Conservation (phyloP, 75 land plant genomes). For the Adiantum capillusveneris region DNA sequence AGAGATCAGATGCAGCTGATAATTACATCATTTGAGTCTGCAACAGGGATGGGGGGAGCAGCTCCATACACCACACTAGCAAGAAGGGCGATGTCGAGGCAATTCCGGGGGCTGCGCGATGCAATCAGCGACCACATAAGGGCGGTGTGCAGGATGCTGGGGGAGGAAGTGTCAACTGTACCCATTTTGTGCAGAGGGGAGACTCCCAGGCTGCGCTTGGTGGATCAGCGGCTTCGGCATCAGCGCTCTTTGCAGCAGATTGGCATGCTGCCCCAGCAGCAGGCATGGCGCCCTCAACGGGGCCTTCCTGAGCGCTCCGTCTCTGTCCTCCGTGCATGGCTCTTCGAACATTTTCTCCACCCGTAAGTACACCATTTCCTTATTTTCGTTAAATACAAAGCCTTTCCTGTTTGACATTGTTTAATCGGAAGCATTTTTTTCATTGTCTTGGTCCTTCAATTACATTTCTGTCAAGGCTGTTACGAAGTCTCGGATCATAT, state of each 20-base stretch:
- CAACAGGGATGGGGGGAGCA: conserved; percentile 68
- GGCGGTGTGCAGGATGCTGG: conserved; percentile 51
- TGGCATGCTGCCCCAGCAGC: conserved; percentile 48
- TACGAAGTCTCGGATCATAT: too few relatives aligned
- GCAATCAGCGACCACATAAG: conserved; percentile 53
- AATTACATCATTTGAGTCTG: conserved; percentile 65
- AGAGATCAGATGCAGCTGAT: conserved; percentile 78
- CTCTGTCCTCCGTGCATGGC: conserved; percentile 82
- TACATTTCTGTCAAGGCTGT: too few relatives aligned
- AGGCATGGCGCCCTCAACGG: conserved; percentile 92
- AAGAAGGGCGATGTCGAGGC: conserved; percentile 82
- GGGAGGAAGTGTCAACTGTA: conserved; percentile 52
- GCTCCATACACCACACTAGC: conserved; percentile 69
- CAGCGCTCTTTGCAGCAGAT: conserved; percentile 81
- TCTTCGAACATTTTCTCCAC: conserved; percentile 95
- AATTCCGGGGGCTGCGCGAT: conserved; percentile 79
- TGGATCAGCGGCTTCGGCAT: conserved; percentile 72
- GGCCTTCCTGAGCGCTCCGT: conserved; percentile 93
- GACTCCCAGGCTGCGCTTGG: conserved; percentile 55
- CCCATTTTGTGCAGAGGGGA: conserved; percentile 57
- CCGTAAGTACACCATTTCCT: conserved; percentile 80
- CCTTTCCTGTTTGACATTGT: too few relatives aligned
- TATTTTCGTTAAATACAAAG: too few relatives aligned
- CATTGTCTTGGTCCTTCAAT: too few relatives aligned
- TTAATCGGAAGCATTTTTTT: too few relatives aligned